Base-by-base conservation (phyloP, 2,329 filamentous ascomycete species). In the Fusarium sp. region DNA sequence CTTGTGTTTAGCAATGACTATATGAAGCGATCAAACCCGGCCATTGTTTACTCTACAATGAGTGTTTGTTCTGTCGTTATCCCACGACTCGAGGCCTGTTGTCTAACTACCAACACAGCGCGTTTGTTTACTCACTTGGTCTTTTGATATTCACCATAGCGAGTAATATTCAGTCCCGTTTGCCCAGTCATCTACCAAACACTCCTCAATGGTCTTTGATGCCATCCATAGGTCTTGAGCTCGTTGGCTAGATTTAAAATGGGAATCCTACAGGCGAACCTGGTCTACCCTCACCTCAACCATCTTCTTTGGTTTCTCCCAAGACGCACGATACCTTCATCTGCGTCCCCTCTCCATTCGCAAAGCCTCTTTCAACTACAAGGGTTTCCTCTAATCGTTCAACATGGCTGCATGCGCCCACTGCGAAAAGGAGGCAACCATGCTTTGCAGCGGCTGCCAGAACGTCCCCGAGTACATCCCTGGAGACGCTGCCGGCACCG, bases 381-480 rank as follows among this genome's bases (percentile, higher is more conserved):
- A 35, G 14, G 14, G 12, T 15, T 58, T 25, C 7, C 7, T 27
- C 14, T 33, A 15, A 11, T 17, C 25, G 15, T 17, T 17, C 69
- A 35, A 56, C 8, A 73, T 73, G 66, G 27, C 22, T 17, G 32
- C 12, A 22, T 73, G 71, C 38, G 47, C 47, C 14, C 62, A 68
- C 35, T 71, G 71, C 37, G 64, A 57, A 6, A 37, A 30, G 27
- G 25, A 50, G 27, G 71, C 71, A 12, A 56, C 63, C 8, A 12
- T 38, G 27, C 22, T 43, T 17, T 73, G 70, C 30, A 27, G 22
- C 6, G 45, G 56, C 17, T 73, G 71, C 11, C 47, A 47, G 43
- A 27, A 52, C 47, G 47, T 52, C 10, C 70, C 68, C 25, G 68
- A 69, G 45, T 74, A 75, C 20, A n/a, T n/a, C 20, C 37, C 66